These are phyloP conservation scores for Paecilomyces fulvus DNA, from an alignment of 2,329 filamentous ascomycete genomes.

Conservation along the genomic window DNA sequence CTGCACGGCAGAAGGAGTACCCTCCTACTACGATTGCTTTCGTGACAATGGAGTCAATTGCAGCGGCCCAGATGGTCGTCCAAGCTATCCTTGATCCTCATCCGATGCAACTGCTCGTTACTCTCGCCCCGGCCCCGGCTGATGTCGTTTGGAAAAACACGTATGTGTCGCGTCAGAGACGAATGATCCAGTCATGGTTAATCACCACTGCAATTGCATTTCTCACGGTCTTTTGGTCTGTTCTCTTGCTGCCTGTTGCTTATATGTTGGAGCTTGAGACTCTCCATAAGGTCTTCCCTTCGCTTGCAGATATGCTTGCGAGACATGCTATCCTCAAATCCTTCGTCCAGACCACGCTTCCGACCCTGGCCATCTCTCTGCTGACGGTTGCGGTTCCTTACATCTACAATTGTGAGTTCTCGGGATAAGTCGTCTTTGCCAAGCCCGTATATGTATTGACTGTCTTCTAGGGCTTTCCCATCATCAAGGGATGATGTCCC, in stretches of 20 bases:
- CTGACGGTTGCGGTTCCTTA: conserved; percentile 88
- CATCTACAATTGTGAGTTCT: conserved; percentile 69
- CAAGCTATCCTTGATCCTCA: conserved; percentile 89
- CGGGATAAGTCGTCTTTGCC: background rate
- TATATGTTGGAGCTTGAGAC: conserved; percentile 72
- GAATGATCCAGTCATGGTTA: conserved; percentile 71
- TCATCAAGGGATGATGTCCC: conserved; percentile 88
- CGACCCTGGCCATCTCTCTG: conserved; percentile 75
- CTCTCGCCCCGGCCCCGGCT: conserved; percentile 75
- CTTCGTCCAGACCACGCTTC: conserved; percentile 77
- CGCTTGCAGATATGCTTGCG: conserved; percentile 58
- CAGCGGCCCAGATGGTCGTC: conserved; percentile 86
- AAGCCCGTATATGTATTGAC: background rate
- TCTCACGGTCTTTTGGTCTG: conserved; percentile 80
- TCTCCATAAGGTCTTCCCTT: conserved; percentile 63
- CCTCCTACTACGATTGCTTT: conserved; percentile 77
- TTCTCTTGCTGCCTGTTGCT: conserved; percentile 70
- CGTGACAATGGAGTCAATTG: conserved; percentile 94
- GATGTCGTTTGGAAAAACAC: conserved; percentile 97
- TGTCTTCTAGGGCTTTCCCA: conserved; percentile 59
- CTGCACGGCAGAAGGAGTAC: conserved; percentile 67
- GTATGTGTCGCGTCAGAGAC: conserved; percentile 64
- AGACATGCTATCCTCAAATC: conserved; percentile 62
- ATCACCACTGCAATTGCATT: conserved; percentile 77
- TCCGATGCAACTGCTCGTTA: conserved; percentile 76